Evolutionary conservation across 495 filamentous ascomycete species (phyloP).

Genomic region (Parachaetomium inaequale): DNA sequence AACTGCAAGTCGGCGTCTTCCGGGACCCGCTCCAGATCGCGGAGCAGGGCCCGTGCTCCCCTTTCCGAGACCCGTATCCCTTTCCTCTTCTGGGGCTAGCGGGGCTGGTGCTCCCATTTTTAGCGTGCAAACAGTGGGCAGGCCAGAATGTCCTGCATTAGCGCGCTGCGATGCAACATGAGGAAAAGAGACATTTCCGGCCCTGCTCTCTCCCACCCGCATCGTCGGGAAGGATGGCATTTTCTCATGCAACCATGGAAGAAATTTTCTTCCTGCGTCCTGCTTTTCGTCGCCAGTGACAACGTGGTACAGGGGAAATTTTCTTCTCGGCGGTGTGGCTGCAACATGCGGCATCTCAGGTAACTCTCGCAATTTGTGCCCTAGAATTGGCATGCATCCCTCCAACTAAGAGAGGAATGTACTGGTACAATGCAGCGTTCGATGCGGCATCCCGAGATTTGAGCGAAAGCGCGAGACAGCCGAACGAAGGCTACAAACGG

Average conservation of each 20-base stretch:
- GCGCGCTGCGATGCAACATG: slow-evolving; percentile 14
- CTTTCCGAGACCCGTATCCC: background rate
- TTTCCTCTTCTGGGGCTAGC: background rate
- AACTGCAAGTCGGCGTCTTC: slow-evolving; percentile 11
- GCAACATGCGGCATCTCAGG: background rate
- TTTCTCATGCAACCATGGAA: background rate
- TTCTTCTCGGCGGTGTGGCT: background rate
- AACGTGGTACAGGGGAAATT: background rate
- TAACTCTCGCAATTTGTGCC: background rate
- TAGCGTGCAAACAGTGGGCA: slow-evolving; percentile 2
- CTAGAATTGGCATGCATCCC: background rate
- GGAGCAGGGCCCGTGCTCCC: background rate
- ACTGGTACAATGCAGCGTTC: no score
- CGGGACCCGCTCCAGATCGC: background rate
- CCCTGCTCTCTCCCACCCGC: background rate
- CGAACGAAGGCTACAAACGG: background rate
- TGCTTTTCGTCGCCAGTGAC: background rate
- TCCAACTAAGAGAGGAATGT: no score
- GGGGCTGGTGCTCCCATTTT: slow-evolving; percentile 8
- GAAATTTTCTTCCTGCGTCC: background rate
- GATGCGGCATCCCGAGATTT: slow-evolving; percentile 1
- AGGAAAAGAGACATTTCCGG: slow-evolving; percentile 1
- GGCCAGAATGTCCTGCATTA: slow-evolving; percentile 14
- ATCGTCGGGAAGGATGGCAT: background rate
- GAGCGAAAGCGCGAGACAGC: slow-evolving; percentile 16